Percentiles rank a stretch among this genome's conserved stretches.
Conservation (phyloP, 495 filamentous ascomycete genomes). For the Lindgomyces ingoldianus region DNA sequence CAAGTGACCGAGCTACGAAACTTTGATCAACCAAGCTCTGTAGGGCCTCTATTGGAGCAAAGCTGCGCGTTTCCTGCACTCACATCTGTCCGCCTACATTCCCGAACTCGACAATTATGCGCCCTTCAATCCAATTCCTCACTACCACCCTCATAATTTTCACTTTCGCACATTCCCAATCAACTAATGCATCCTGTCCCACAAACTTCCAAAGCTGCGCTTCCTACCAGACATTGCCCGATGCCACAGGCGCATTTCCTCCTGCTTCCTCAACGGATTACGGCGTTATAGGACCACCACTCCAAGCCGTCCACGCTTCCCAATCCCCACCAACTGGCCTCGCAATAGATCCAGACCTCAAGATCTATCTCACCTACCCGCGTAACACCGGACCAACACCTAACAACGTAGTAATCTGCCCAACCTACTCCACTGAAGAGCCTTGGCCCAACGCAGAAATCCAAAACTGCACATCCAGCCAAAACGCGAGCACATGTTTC, state of each 20-base stretch:
- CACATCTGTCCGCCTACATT: no score
- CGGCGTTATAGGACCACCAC: slow-evolving; percentile 34
- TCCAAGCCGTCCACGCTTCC: slow-evolving; percentile 39
- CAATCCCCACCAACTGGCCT: slow-evolving; percentile 36
- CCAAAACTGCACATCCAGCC: slow-evolving; percentile 39
- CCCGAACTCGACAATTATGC: no score
- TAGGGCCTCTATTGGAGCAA: no score
- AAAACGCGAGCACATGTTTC: slow-evolving; percentile 40
- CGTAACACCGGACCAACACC: slow-evolving; percentile 36
- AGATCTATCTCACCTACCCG: slow-evolving; percentile 40
- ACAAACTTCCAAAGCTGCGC: slow-evolving; percentile 7
- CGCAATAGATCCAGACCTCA: slow-evolving; percentile 33
- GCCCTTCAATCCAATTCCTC: no score
- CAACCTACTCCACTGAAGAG: slow-evolving; percentile 32
- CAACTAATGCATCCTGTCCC: neutral
- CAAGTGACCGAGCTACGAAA: no score
- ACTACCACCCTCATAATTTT: no score
- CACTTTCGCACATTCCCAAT: no score
- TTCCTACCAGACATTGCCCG: neutral
- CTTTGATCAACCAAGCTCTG: no score
- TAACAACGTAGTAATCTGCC: slow-evolving; percentile 36
- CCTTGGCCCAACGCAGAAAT: slow-evolving; percentile 40
- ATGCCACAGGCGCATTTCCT: neutral
- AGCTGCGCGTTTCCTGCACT: no score
- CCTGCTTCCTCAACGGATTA: slow-evolving; percentile 4